Base-by-base conservation (phyloP, 805 yeast species). In the Candida sakaeoensis region DNA sequence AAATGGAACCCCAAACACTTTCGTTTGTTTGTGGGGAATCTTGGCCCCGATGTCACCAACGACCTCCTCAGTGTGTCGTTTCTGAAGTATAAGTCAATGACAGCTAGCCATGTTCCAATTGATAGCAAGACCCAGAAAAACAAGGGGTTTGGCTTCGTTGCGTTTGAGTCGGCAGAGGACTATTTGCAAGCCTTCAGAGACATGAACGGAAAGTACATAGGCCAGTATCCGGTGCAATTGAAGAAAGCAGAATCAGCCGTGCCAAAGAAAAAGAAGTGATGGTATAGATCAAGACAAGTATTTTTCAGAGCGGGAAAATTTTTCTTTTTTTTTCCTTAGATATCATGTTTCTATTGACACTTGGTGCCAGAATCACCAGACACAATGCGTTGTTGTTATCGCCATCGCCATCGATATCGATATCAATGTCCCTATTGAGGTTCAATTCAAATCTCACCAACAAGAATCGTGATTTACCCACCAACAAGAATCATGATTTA, bases 71-170 rank as follows among this genome's bases (percentile, higher is more conserved):
- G 59, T n/a, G 55, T 63, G 16, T 79, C 85, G 1, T 83, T 85
- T 51, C 52, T 60, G 1, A 60, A 67, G 36, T 85, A 72, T 53
- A 57, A 71, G 10, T 70, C 82, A 2, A 54, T 83, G 42, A 60
- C 75, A 7, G 79, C 80, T 47, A 84, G 75, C 5, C 70, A 74
- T 38, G 84, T 83, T 1, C 85, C 87, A 1, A 43, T 56, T 29
- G 85, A 80, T 46, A 56, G 58, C 16, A 60, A 58, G 22, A 63
- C 74, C 0, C 66, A 63, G 7, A 72, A 68, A 45, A 70, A 72
- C 43, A 80, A 76, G 53, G 93, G 95, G 3, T 85, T 65, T 54
- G 95, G 89, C 6, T 85, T 85, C 57, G 82, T 85, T 10, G 78
- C 86, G 5, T 85, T 85, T 55, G 65, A 62, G 2, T 72, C 72